These are phyloP conservation scores for Canavalia ensiformis DNA, from an alignment of 306 rosid genomes.

Conservation along the genomic window DNA sequence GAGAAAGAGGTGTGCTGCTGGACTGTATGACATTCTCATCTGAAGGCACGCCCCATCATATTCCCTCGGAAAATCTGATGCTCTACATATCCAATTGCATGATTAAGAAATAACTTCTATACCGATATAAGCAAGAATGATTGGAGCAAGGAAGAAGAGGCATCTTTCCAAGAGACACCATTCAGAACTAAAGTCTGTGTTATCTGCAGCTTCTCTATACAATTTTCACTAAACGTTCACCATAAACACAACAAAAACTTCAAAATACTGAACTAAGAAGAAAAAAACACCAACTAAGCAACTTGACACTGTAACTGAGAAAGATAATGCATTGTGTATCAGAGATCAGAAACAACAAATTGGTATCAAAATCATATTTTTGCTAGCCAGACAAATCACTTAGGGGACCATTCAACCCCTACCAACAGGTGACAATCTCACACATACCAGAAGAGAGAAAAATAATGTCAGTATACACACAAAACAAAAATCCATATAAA, in stretches of 20 bases:
- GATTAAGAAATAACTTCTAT: background rate
- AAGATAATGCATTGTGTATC: slow-evolving; percentile 36
- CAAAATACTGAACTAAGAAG: slow-evolving; percentile 24
- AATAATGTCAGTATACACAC: slow-evolving; percentile 12
- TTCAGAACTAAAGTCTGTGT: slow-evolving; percentile 6
- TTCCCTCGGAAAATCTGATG: slow-evolving; percentile 86
- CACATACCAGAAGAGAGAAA: slow-evolving; percentile 27
- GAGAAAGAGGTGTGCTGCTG: slow-evolving; percentile 92
- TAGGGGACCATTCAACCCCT: background rate
- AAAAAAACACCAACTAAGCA: background rate
- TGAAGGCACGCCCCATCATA: slow-evolving; percentile 98
- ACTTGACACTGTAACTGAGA: background rate
- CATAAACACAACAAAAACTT: slow-evolving; percentile 25
- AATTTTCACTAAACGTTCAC: slow-evolving; percentile 18
- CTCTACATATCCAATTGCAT: slow-evolving; percentile 64
- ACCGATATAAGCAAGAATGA: background rate
- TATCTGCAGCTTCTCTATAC: slow-evolving; percentile 21
- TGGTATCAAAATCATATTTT: slow-evolving; percentile 11
- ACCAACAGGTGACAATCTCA: slow-evolving; percentile 18
- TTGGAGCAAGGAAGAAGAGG: background rate
- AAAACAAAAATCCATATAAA: slow-evolving; percentile 25
- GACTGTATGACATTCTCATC: slow-evolving; percentile 99
- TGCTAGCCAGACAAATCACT: slow-evolving; percentile 2
- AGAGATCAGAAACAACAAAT: slow-evolving; percentile 25
- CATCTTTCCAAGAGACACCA: slow-evolving; percentile 25